These are phyloP conservation scores for Phoma sp. DNA, from an alignment of 2,329 filamentous ascomycete genomes.

Conservation along the genomic window DNA sequence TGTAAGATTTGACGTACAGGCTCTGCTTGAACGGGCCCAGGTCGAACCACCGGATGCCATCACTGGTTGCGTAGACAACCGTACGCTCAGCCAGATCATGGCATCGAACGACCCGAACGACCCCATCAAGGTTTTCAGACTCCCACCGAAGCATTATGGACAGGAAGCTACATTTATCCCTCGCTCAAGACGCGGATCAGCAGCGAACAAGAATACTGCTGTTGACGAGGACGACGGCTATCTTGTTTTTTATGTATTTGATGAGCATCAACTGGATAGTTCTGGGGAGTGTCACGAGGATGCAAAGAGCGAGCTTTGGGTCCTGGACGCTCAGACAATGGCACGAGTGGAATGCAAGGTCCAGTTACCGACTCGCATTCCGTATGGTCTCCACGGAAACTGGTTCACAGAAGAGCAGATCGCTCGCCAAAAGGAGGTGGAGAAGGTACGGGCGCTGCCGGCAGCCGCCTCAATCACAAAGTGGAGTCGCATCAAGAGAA, in stretches of 20 bases:
- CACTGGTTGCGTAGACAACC: conserved; percentile 67
- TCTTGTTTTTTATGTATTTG: conserved; percentile 72
- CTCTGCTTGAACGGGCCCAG: conserved; percentile 62
- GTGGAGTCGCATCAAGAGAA: conserved; percentile 19
- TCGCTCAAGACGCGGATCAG: conserved; percentile 16
- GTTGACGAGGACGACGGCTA: conserved; percentile 69
- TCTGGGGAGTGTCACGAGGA: conserved; percentile 52
- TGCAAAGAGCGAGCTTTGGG: conserved; percentile 68
- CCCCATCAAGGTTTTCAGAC: conserved; percentile 66
- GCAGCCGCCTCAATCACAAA: conserved; percentile 10
- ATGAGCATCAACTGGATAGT: conserved; percentile 68
- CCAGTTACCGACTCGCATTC: conserved; percentile 68
- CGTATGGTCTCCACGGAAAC: conserved; percentile 66
- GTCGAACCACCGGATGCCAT: conserved; percentile 55
- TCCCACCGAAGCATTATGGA: conserved; percentile 67
- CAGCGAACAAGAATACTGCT: conserved; percentile 2
- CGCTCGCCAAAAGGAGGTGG: conserved; percentile 35
- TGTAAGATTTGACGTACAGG: conserved; percentile 65
- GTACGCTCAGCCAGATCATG: conserved; percentile 62
- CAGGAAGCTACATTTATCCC: conserved; percentile 73
- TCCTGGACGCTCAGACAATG: conserved; percentile 71
- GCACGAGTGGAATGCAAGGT: conserved; percentile 64
- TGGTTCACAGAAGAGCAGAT: conserved; percentile 49
- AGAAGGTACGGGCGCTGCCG: conserved; percentile 29
- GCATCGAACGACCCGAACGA: conserved; percentile 52